Base-by-base conservation (phyloP, 148 eudicot genomes). In the Nepenthes mirabilis region DNA sequence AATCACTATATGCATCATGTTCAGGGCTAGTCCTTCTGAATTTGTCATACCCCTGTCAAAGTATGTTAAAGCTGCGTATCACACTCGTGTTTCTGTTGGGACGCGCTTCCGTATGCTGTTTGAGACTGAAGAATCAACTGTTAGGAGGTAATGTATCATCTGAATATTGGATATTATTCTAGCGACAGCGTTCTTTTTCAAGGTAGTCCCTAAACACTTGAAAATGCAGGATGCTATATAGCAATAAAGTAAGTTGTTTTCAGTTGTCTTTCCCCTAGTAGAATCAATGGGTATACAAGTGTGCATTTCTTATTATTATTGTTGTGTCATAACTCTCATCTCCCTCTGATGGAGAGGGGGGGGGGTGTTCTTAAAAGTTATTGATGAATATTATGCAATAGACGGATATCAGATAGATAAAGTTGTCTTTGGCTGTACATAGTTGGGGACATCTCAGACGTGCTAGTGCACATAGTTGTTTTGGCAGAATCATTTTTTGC, bases 71-170 rank as follows among this genome's bases (percentile, higher is more conserved):
- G 91, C 99, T 66, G 96, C 84, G 59, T 89, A 73, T 80, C 96
- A 93, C 71, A 93, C 96, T 34, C 95, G 96, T 62, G 91, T 93
- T 68, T 93, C 99, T 64, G 91, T 93, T 72, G 99, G 99, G 66
- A 88, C 89, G 99, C 91, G 99, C 57, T 93, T 93, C 54, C 86
- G 99, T 47, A 93, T 93, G 99, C 85, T 88, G 65, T 93, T 93
- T 77, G 99, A 93, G 78, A 93, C 99, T 55, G 99, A 93, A 79
- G 99, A 93, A 79, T 93, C 99, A 55, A 86, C 95, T 71, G 96
- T 93, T 32, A 90, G 99, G 40, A 84, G 99, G 99, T 93, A 81
- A 7, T 53, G 2, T 54, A 63, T 54, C 6, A 36, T 52, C 58
- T 33, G 14, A 6, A 54, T 14, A 23, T 43, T 52, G 50, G 36